Conservation (phyloP, 106 monocot genomes). For the Acanthochlamys bracteata region DNA sequence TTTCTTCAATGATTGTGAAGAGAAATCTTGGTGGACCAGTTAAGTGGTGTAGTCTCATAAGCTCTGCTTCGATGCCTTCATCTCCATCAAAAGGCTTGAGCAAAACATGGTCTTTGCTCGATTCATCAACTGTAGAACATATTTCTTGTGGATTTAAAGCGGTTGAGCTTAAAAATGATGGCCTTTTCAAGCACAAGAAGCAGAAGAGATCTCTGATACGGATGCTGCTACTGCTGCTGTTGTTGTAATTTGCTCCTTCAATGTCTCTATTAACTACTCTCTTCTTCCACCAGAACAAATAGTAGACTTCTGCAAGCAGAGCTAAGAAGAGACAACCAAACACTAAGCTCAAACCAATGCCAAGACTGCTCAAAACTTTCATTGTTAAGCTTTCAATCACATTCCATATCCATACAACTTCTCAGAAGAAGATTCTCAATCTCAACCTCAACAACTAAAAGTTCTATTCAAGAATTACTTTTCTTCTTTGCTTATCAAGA, state of each 20-base stretch:
- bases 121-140: neutral
- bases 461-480: no score
- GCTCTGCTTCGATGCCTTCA: conserved; percentile 64
- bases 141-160: conserved; percentile 41
- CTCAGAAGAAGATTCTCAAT: neutral
- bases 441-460: neutral
- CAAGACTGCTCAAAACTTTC: conserved; percentile 49
- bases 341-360: conserved; percentile 44
- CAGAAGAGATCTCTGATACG: conserved; percentile 31
- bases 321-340: conserved; percentile 46
- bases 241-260: neutral
- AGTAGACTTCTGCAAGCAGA: conserved; percentile 59
- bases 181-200: conserved; percentile 45
- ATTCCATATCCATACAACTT: neutral
- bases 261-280: conserved; percentile 18
- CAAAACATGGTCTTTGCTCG: conserved; percentile 17
- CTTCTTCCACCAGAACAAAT: conserved; percentile 76
- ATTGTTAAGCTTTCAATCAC: conserved; percentile 20
- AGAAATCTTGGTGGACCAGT: conserved; percentile 65
- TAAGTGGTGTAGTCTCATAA: conserved; percentile 73
- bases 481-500: no score
- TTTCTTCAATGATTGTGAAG: conserved; percentile 97
- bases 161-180: conserved; percentile 30
- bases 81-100: conserved; percentile 26
- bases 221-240: neutral